Evolutionary conservation across 257 asterid species (phyloP), one percentile per base, ranked within the genome.

Genomic region (Solanum lycopersicoides): DNA sequence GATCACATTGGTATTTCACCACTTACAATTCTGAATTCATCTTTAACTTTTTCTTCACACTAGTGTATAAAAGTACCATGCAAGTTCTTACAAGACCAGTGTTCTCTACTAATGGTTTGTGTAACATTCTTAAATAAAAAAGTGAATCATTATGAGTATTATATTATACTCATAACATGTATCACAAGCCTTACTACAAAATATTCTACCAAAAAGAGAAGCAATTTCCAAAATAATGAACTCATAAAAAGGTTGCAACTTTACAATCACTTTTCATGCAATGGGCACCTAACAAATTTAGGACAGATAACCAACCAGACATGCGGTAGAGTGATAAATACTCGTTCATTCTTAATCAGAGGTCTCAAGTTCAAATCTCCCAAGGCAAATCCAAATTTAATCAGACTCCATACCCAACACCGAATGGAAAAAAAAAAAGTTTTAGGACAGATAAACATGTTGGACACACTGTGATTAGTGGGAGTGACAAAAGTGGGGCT

Each of bases 371-470:
- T 47, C 0, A 4, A 47, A 13, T 13, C 2, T 2, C 18, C 3
- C 3, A 0, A 1, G 2, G 11, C 13, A 59, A 59, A 59, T 59
- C 12, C 13, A 59, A 59, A 59, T 59, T 20, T 59, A 59, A 59
- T 59, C 13, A 4, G 0, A 3, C 28, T 59, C 0, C 12, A 9
- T 21, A 59, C 2, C 0, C 0, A 0, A 12, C 53, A 45, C 53
- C 6, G 1, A 39, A 39, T 9, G 6, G 34, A 23, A 39, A 39
- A 20, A 14, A 42, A 45, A 18, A 12, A 39, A 28, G 15, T 80
- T 9, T 16, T 28, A 82, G 44, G 45, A 82, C 85, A 47, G 32
- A 56, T 82, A 30, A 82, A 50, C 45, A 82, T 79, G 25, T 32
- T 82, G 69, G 69, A 50, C 69, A 50, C 7, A 82, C 18, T 82